Percentiles rank a stretch among this genome's conserved stretches.
These are phyloP conservation scores for Filosporella fistucella DNA, from an alignment of 495 filamentous ascomycete genomes.

Conservation along the genomic window DNA sequence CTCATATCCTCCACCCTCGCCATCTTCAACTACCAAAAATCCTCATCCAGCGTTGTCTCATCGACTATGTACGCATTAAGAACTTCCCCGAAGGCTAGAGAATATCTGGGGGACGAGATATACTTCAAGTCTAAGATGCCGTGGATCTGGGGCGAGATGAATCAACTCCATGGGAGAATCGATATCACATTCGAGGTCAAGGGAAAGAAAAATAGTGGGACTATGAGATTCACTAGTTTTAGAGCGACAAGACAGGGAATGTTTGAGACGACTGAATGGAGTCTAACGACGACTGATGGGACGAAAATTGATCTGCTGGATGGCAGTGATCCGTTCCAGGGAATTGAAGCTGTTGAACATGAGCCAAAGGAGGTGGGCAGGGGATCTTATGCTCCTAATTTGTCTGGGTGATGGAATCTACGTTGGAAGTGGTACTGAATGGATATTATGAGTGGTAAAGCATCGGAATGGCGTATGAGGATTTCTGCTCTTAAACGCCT, in stretches of 20 bases:
- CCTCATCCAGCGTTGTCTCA: conserved; percentile 72
- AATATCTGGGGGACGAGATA: conserved; percentile 82
- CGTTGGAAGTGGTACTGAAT: conserved; percentile 1
- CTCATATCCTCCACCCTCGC: conserved; percentile 64
- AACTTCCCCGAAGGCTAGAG: conserved; percentile 67
- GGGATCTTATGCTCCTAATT: conserved; percentile 24
- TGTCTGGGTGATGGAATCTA: conserved; percentile 13
- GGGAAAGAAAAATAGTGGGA: conserved; percentile 65
- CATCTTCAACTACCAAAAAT: conserved; percentile 99
- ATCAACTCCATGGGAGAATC: conserved; percentile 89
- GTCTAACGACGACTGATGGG: conserved; percentile 60
- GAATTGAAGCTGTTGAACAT: conserved; percentile 30
- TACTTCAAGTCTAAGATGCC: conserved; percentile 85
- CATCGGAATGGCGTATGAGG: conserved; percentile 17
- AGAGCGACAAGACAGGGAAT: conserved; percentile 66
- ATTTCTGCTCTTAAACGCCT: conserved; percentile 22
- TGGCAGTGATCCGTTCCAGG: conserved; percentile 56
- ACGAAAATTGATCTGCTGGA: conserved; percentile 61
- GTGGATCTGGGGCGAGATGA: conserved; percentile 90
- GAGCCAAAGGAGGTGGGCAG: conserved; percentile 28
- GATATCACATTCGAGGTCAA: conserved; percentile 85
- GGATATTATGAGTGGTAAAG: conserved; percentile 9
- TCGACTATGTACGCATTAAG: conserved; percentile 88
- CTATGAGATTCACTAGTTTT: conserved; percentile 77
- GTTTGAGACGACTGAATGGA: conserved; percentile 79